Evolutionary conservation across 768 basidiomycete species (phyloP), one percentile per base, ranked within the genome.

Genomic region (Baorangia bicolor): DNA sequence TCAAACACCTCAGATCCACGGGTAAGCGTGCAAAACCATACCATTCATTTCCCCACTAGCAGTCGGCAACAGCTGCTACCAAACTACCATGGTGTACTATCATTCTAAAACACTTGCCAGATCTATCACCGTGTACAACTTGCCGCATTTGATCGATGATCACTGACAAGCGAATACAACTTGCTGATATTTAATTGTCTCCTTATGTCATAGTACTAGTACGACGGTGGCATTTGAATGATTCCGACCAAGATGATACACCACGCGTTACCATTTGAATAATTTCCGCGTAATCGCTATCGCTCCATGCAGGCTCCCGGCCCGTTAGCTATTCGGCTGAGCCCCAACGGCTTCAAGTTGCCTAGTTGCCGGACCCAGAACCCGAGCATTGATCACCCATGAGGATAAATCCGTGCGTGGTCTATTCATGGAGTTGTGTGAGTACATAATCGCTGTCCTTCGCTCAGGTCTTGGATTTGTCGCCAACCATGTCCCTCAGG

Each of bases 401-500:
- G 40, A 28, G 45, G 56, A 39, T 27, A 45, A 53, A 25, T 27
- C 16, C 16, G 45, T 48, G 48, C 27, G 56, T 40, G 37, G 18
- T 45, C 21, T 48, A 49, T 44, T 58, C 55, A n/a, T 39, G 23
- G 47, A 6, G 13, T 25, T 33, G 37, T 34, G 55, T 51, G 45
- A 63, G 28, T n/a, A n/a, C n/a, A n/a, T 49, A 55, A 33, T 13
- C 18, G 13, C 10, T 13, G 23, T 42, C 13, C 23, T 18, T 55
- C 13, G n/a, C 18, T 34, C 38, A 5, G 13, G 38, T n/a, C n/a
- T n/a, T 25, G 14, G 20, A 27, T 18, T 45, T n/a, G 7, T 16
- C 1, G n/a, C 30, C 39, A 13, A 37, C 45, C 34, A 67, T 66
- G 62, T 21, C 56, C 25, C 18, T 20, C 21, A 56, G 56, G 58